A percentile compares a stretch with the other conserved stretches of the same genome.
These are phyloP conservation scores for Vararia minispora DNA, from an alignment of 768 basidiomycete genomes.

Conservation along the genomic window DNA sequence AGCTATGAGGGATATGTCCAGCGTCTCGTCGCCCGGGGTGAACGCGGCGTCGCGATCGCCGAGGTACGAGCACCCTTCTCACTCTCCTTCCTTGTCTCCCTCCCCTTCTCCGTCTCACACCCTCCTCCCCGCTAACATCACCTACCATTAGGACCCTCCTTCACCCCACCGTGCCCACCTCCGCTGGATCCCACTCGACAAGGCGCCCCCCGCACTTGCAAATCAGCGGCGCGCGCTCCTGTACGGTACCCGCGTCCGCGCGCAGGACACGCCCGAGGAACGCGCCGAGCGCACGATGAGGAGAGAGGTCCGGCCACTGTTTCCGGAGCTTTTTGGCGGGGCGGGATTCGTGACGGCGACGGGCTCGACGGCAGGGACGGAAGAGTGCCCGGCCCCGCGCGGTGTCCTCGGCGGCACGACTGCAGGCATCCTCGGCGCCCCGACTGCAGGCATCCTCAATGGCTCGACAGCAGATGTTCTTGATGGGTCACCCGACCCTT, in stretches of 20 bases:
- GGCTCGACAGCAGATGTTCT: no score
- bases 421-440: no score
- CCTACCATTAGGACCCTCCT: no score
- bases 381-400: no score
- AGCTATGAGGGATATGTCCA: conserved; percentile 69
- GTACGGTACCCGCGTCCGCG: conserved; percentile 58
- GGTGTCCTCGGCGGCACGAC: no score
- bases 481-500: no score
- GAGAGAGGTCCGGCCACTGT: conserved; percentile 48
- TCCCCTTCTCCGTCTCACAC: no score
- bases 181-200: conserved; percentile 60
- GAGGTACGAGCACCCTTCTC: conserved; percentile 30
- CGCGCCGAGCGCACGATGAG: conserved; percentile 59
- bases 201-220: conserved; percentile 43
- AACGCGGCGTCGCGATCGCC: conserved; percentile 41
- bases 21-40: conserved; percentile 71
- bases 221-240: conserved; percentile 62
- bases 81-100: conserved; percentile 2
- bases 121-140: no score
- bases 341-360: no score
- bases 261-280: conserved; percentile 64
- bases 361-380: no score
- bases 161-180: conserved; percentile 66
- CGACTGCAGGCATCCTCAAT: no score
- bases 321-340: conserved; percentile 67